phyloP scores from a whole-genome alignment of 73 alveolate genomes.

The Stentor coeruleus region DNA sequence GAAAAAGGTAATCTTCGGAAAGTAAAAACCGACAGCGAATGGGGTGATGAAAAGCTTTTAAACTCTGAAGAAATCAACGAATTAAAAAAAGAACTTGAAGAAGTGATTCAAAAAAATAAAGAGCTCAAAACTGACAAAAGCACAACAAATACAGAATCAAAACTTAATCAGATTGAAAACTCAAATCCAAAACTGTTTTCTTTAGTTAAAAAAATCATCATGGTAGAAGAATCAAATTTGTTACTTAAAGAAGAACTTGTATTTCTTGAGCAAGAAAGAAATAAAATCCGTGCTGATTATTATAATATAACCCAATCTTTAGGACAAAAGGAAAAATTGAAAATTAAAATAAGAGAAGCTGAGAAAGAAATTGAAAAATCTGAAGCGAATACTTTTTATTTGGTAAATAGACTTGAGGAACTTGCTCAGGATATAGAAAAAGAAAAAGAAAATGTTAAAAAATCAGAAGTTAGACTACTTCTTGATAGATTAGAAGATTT shows the following conservation, averaged over 20 bases:
- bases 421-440: not conserved
- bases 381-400: not conserved
- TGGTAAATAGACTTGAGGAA: not conserved
- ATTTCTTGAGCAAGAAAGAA: not conserved
- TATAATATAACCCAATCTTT: not conserved
- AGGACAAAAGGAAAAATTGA: not conserved
- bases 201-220: not conserved
- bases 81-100: not conserved
- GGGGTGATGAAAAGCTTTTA: not conserved
- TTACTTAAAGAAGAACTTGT: not conserved
- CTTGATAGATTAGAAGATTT: not conserved
- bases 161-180: not conserved
- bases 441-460: not conserved
- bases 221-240: not conserved
- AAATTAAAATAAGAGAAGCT: not conserved
- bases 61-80: not conserved
- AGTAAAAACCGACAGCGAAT: not conserved
- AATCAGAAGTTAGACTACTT: not conserved
- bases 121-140: not conserved
- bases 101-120: too few species aligned
- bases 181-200: not conserved
- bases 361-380: not conserved
- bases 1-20: not conserved
- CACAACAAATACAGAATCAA: not conserved
- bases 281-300: not conserved